Percentiles rank a stretch among this genome's conserved stretches.
phyloP scores from a whole-genome alignment of 345 rosid genomes.

The Gossypium arboreum region DNA sequence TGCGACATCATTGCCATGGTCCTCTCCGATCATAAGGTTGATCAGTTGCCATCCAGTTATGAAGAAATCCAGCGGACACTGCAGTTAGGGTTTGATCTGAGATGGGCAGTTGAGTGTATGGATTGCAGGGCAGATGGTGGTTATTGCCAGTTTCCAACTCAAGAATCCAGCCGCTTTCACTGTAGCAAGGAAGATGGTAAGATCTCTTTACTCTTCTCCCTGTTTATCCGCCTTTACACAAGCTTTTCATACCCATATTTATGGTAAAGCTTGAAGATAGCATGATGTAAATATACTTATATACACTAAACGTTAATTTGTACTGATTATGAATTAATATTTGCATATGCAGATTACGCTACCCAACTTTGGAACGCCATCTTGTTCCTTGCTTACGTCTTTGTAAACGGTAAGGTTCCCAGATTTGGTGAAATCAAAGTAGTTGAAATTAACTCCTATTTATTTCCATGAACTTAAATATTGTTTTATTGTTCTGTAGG shows the following conservation, averaged over 20 bases:
- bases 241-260: too few species aligned
- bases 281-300: background rate
- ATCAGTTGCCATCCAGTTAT: background rate
- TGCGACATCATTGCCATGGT: background rate
- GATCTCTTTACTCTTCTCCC: background rate
- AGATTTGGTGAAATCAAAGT: background rate
- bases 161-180: background rate
- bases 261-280: too few species aligned
- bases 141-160: conserved; percentile 9
- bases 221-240: too few species aligned
- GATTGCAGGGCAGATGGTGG: conserved; percentile 27
- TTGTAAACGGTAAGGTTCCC: background rate
- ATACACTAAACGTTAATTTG: background rate
- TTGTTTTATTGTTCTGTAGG: background rate
- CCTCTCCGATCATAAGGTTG: background rate
- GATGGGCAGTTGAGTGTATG: conserved; percentile 38
- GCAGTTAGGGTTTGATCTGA: conserved; percentile 38
- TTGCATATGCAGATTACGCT: background rate
- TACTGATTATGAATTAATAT: background rate
- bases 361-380: background rate
- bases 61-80: conserved; percentile 23
- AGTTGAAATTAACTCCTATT: background rate
- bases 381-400: background rate
- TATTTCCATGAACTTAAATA: background rate
- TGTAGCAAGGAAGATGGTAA: background rate